Conservation (phyloP, 805 yeast genomes). For the Spathaspora sp. region DNA sequence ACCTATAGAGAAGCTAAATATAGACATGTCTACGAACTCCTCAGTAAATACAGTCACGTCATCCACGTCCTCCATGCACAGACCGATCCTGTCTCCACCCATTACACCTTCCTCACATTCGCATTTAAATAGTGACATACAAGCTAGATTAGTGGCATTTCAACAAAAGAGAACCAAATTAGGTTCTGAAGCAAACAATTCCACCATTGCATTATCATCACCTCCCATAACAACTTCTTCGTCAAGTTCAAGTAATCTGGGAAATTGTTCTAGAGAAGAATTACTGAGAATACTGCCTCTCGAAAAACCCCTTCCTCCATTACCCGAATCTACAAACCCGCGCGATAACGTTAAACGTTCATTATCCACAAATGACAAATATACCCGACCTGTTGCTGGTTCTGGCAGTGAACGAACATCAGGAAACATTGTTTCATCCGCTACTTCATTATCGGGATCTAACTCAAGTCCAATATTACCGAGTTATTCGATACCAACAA, state of each 20-base stretch:
- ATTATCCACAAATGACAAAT: conserved; percentile 2
- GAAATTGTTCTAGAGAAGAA: background rate
- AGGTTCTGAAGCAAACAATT: conserved; percentile 6
- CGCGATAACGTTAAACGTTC: conserved; percentile 1
- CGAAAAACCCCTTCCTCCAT: conserved; percentile 25
- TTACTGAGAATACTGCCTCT: background rate
- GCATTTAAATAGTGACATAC: conserved; percentile 65
- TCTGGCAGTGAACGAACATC: background rate
- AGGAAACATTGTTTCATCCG: background rate
- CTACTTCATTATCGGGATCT: background rate
- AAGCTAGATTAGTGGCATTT: conserved; percentile 82
- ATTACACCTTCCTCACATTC: conserved; percentile 11
- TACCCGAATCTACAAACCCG: conserved; percentile 11
- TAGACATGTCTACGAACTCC: background rate
- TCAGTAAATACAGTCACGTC: background rate
- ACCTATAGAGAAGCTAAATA: background rate
- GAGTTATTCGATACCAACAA: background rate
- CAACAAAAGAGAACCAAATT: conserved; percentile 64
- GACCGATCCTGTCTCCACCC: conserved; percentile 9
- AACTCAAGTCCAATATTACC: background rate
- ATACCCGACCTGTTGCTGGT: background rate
- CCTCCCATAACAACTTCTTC: background rate
- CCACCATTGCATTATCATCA: background rate
- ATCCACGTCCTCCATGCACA: conserved; percentile 7
- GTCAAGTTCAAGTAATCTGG: background rate